Conservation (phyloP, 306 rosid genomes). For the Senna siamea region DNA sequence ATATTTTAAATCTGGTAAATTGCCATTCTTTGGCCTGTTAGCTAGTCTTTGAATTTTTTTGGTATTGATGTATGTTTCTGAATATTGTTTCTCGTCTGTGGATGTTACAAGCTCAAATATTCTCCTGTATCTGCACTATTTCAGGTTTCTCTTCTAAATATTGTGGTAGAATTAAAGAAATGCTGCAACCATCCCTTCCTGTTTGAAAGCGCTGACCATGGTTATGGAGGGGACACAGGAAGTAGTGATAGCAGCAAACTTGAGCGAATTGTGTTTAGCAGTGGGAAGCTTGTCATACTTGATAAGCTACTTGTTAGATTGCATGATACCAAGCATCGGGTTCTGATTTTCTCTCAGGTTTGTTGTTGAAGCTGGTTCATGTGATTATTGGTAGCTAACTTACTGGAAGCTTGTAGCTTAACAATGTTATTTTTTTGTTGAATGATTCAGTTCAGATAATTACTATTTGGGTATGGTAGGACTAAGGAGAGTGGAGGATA, state of each 20-base stretch:
- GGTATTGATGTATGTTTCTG: neutral
- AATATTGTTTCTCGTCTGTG: constrained; percentile 6
- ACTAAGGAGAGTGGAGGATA: neutral
- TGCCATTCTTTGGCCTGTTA: neutral
- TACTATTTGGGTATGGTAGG: neutral
- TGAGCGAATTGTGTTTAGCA: constrained; percentile 93
- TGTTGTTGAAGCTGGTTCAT: constrained; percentile 39
- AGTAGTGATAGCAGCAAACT: constrained; percentile 77
- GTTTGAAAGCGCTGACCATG: constrained; percentile 99
- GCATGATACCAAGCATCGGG: constrained; percentile 97
- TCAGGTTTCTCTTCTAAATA: constrained; percentile 95
- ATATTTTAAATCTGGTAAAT: neutral
- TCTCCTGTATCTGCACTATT: constrained; percentile 13
- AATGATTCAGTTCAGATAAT: constrained; percentile 2
- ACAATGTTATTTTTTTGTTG: neutral
- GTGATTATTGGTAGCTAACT: constrained; percentile 20
- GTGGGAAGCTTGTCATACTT: constrained; percentile 95
- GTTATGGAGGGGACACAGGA: constrained; percentile 90
- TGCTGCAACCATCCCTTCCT: constrained; percentile 99
- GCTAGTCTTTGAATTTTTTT: constrained; percentile 18
- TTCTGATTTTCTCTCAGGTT: constrained; percentile 97
- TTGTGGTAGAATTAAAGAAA: constrained; percentile 98
- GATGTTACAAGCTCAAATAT: constrained; percentile 15
- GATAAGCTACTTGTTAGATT: constrained; percentile 92
- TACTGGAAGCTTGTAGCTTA: constrained; percentile 5